Percentiles rank a stretch among this genome's conserved stretches.
These are phyloP conservation scores for Adansonia grandidieri DNA, from an alignment of 441 rosid species.

Conservation along the genomic window DNA sequence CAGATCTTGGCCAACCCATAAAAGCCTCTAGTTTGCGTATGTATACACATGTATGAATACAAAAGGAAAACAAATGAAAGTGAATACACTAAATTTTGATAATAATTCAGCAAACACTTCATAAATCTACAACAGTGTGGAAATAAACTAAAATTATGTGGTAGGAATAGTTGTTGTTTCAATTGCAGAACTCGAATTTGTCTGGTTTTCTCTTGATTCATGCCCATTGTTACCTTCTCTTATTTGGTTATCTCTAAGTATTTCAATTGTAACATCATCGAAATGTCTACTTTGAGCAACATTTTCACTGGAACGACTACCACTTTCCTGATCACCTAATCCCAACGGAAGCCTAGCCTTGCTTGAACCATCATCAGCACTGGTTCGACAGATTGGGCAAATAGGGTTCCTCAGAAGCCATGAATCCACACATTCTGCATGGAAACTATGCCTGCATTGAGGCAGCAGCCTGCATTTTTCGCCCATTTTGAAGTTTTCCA, in stretches of 20 bases:
- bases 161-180: no score
- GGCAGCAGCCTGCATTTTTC: slow-evolving; percentile 64
- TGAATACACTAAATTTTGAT: no score
- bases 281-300: background rate
- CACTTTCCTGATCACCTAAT: slow-evolving; percentile 19
- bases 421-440: slow-evolving; percentile 54
- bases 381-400: slow-evolving; percentile 58
- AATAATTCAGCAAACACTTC: no score
- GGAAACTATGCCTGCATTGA: slow-evolving; percentile 55
- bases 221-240: no score
- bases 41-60: no score
- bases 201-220: no score
- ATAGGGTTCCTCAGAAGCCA: slow-evolving; percentile 59
- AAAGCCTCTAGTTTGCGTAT: no score
- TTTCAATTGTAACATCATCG: slow-evolving; percentile 30
- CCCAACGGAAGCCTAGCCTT: background rate
- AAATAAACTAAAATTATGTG: no score
- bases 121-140: no score
- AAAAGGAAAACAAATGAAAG: no score
- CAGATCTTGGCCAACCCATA: no score
- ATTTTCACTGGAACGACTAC: slow-evolving; percentile 24
- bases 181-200: no score
- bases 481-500: slow-evolving; percentile 56
- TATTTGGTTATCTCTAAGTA: background rate
- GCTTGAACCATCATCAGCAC: slow-evolving; percentile 28